Evolutionary conservation across 2,329 filamentous ascomycete genomes (phyloP).

Genomic region (Diplodia corticola): DNA sequence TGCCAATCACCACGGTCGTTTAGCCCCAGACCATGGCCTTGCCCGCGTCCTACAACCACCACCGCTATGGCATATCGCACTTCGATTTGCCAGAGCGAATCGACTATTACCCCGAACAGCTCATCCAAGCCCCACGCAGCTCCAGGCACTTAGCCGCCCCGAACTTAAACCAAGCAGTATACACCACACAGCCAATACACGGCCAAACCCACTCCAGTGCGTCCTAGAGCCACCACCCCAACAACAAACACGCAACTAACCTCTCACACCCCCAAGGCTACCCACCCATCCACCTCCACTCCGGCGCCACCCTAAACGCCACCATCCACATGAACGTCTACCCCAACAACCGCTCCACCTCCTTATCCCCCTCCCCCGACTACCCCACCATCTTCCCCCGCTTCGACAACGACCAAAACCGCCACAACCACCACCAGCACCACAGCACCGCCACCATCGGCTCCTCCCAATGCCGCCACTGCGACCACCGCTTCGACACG

Average conservation of each 20-base stretch:
- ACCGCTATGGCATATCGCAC: neutral
- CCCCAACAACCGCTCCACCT: neutral
- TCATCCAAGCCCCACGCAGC: neutral
- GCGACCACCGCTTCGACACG: neutral
- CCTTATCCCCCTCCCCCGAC: neutral
- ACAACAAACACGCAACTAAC: neutral
- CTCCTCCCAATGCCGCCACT: neutral
- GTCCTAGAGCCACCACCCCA: neutral
- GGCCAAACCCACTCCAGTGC: neutral
- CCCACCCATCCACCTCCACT: slow-evolving; percentile 12
- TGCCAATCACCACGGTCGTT: neutral
- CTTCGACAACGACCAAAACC: neutral
- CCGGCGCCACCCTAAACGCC: neutral
- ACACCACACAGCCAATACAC: neutral
- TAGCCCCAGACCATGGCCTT: neutral
- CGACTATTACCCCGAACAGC: neutral
- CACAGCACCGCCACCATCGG: neutral
- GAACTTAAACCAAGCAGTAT: neutral
- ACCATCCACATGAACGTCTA: slow-evolving; percentile 6
- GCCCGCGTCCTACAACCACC: neutral
- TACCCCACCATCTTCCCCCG: neutral
- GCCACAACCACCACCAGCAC: neutral
- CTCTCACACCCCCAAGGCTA: neutral
- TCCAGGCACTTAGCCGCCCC: neutral
- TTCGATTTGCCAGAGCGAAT: neutral